A percentile compares a stretch with the other conserved stretches of the same genome.
These are phyloP conservation scores for Beauveria brongniartii DNA, from an alignment of 2,329 filamentous ascomycete genomes.

Conservation along the genomic window DNA sequence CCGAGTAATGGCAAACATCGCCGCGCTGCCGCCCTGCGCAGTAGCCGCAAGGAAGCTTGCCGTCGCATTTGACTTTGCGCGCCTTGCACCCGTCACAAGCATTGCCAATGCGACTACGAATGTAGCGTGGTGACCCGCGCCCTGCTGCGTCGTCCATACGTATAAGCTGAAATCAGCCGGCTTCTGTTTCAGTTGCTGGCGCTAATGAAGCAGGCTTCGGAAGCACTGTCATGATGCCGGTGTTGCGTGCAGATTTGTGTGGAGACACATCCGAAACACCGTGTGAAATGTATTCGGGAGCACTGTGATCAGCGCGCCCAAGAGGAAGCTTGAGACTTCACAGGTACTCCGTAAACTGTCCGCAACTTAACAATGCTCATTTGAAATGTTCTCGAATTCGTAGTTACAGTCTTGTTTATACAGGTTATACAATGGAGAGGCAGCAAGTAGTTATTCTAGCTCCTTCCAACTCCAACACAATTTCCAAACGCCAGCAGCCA, in stretches of 20 bases:
- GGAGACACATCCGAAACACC: not conserved
- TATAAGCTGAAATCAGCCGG: not conserved
- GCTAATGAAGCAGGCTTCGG: not conserved
- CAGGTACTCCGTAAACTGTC: not conserved
- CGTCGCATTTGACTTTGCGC: conserved; percentile 49
- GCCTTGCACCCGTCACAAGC: conserved; percentile 48
- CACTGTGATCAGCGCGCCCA: not conserved
- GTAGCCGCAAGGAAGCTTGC: conserved; percentile 43
- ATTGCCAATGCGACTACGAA: conserved; percentile 40
- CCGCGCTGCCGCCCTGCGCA: conserved; percentile 36
- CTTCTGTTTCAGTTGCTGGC: not conserved
- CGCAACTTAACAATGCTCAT: not conserved
- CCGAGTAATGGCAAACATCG: conserved; percentile 39
- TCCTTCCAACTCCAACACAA: not conserved
- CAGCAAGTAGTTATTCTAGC: not conserved
- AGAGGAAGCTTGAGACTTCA: not conserved
- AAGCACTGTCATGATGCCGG: conserved; percentile 9
- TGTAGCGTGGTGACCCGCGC: conserved; percentile 12
- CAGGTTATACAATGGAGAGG: conserved; percentile 8
- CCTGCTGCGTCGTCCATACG: conserved; percentile 1
- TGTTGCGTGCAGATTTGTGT: not conserved
- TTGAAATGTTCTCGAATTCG: conserved; percentile 1
- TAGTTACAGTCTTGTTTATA: conserved; percentile 6
- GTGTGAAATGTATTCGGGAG: not conserved
- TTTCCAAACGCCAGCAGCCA: conserved; percentile 5